phyloP scores from a whole-genome alignment of 2,329 filamentous ascomycete species.

The Xylaria digitata region DNA sequence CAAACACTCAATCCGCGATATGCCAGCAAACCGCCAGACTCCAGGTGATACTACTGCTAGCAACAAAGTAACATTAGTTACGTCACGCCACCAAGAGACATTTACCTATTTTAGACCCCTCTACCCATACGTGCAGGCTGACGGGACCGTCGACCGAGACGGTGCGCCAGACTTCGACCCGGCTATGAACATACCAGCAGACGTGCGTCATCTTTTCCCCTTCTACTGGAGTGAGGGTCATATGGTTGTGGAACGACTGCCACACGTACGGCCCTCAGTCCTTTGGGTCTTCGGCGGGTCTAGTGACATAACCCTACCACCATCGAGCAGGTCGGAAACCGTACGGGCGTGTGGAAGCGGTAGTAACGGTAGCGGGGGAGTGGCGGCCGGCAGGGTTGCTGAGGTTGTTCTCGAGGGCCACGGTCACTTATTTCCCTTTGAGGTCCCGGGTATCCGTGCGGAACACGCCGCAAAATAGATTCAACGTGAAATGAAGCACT shows the following conservation, averaged over 20 bases:
- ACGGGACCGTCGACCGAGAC: conserved; percentile 22
- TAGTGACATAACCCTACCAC: conserved; percentile 9
- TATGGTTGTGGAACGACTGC: conserved; percentile 17
- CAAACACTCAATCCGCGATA: conserved; percentile 74
- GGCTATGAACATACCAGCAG: conserved; percentile 11
- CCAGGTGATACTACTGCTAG: no score
- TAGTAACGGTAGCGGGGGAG: conserved; percentile 19
- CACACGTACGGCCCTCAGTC: conserved; percentile 19
- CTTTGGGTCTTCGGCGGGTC: conserved; percentile 22
- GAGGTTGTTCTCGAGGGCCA: conserved; percentile 16
- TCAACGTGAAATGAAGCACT: conserved; percentile 14
- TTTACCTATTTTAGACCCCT: conserved; percentile 75
- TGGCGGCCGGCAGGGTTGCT: conserved; percentile 26
- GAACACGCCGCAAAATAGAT: conserved; percentile 23
- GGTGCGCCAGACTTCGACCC: conserved; percentile 25
- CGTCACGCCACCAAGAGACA: conserved; percentile 86
- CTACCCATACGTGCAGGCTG: conserved; percentile 42
- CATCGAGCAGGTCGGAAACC: not conserved
- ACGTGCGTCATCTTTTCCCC: conserved; percentile 4
- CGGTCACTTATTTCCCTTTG: conserved; percentile 25
- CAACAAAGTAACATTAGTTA: conserved; percentile 72
- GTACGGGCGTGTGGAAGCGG: conserved; percentile 17
- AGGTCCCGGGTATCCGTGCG: conserved; percentile 11
- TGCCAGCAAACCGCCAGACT: conserved; percentile 66
- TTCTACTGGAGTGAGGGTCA: conserved; percentile 26